Conservation (phyloP, 106 monocot genomes). For the Platanthera zijinensis region DNA sequence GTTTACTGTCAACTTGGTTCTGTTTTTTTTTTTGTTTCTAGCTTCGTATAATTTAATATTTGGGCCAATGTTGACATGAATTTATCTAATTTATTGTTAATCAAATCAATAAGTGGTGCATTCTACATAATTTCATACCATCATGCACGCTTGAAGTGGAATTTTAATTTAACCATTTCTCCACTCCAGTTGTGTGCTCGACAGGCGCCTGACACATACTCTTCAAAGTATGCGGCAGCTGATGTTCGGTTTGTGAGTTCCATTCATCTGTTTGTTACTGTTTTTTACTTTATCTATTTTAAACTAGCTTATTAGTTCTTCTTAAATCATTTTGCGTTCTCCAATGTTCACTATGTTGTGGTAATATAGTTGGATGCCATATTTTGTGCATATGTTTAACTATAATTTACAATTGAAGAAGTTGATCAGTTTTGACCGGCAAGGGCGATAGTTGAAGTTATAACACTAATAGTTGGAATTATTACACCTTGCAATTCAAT, state of each 20-base stretch:
- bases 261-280: not conserved
- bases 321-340: not conserved
- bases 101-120: not conserved
- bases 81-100: not conserved
- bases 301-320: not conserved
- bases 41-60: no score
- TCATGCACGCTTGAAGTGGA: not conserved
- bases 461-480: no score
- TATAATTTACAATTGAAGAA: not conserved
- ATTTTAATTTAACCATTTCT: not conserved
- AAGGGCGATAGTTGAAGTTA: not conserved
- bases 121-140: not conserved
- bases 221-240: conserved; percentile 70
- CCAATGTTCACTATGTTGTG: not conserved
- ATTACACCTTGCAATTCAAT: no score
- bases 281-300: not conserved
- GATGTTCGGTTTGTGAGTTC: conserved; percentile 57
- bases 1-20: conserved; percentile 10
- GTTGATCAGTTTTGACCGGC: not conserved
- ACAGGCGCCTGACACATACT: conserved; percentile 44
- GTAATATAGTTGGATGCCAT: not conserved
- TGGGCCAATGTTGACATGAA: not conserved
- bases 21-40: not conserved
- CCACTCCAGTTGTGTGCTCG: conserved; percentile 41
- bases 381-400: not conserved